Percentiles rank a stretch among this genome's conserved stretches.
Evolutionary conservation across 148 eudicot species (phyloP).

Genomic region (Chenopodium berlandieri): DNA sequence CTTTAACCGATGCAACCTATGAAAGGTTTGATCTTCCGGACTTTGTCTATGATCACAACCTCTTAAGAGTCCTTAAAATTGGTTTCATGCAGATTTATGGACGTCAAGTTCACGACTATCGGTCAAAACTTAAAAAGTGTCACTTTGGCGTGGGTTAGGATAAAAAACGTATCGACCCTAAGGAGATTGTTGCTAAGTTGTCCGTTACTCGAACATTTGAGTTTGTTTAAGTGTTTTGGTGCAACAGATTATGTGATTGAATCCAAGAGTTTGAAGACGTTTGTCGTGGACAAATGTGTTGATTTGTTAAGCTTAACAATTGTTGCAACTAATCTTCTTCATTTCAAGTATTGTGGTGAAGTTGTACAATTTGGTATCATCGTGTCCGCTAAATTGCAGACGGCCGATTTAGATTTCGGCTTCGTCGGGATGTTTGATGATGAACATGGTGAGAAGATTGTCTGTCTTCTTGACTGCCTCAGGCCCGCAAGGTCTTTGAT

Average conservation of each 20-base stretch:
- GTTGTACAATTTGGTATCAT: not conserved
- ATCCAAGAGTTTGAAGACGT: conserved; percentile 21
- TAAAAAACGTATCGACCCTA: not conserved
- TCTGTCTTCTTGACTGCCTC: conserved; percentile 1
- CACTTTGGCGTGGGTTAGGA: conserved; percentile 28
- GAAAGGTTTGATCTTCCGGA: conserved; percentile 24
- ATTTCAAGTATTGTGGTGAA: conserved; percentile 33
- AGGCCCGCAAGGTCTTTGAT: conserved; percentile 18
- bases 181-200: conserved; percentile 15
- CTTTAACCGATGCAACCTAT: not conserved
- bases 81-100: conserved; percentile 19
- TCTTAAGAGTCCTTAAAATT: conserved; percentile 27
- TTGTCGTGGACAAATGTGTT: conserved; percentile 32
- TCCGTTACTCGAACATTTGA: conserved; percentile 23
- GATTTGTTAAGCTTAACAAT: conserved; percentile 16
- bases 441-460: conserved; percentile 24
- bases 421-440: not conserved
- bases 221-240: conserved; percentile 25
- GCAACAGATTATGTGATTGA: not conserved
- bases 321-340: conserved; percentile 8
- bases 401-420: conserved; percentile 31
- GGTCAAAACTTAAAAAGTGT: conserved; percentile 17
- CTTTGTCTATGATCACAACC: conserved; percentile 16
- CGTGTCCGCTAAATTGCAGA: not conserved
- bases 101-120: not conserved